Percentiles rank a stretch among this genome's conserved stretches.
phyloP scores from a whole-genome alignment of 2,329 filamentous ascomycete genomes.

The Ceratocystis alfenasii region DNA sequence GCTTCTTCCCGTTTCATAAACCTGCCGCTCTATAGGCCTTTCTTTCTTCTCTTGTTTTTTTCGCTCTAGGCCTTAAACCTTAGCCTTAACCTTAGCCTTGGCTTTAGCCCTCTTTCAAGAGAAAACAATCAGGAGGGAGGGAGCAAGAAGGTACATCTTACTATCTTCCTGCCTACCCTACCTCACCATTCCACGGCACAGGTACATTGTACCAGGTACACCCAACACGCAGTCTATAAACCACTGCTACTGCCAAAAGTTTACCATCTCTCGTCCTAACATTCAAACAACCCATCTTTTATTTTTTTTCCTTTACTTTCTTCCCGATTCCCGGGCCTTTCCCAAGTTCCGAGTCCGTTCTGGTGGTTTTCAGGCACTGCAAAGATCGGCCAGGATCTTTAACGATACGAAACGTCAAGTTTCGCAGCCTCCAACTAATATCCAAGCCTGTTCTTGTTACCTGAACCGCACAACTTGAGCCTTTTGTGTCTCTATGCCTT shows the following conservation, averaged over 20 bases:
- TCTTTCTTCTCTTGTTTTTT: not conserved
- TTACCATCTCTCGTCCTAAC: not conserved
- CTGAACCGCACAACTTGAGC: not conserved
- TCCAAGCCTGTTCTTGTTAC: not conserved
- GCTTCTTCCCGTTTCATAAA: no score
- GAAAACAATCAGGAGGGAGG: not conserved
- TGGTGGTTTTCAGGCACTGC: not conserved
- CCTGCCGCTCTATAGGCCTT: not conserved
- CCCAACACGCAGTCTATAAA: not conserved
- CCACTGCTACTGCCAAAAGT: not conserved
- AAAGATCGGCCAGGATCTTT: not conserved
- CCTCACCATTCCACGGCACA: slow-evolving; percentile 10
- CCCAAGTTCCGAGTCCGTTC: not conserved
- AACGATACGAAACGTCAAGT: slow-evolving; percentile 4
- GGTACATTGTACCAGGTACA: not conserved
- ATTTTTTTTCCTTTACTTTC: not conserved
- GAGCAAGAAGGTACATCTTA: not conserved
- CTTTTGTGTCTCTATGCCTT: not conserved
- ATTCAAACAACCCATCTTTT: not conserved
- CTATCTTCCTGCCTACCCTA: not conserved
- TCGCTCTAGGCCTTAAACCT: not conserved
- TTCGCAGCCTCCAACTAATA: not conserved
- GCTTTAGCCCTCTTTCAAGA: not conserved
- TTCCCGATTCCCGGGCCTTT: not conserved
- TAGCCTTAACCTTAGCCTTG: no score